These are phyloP conservation scores for Salvia sclarea DNA, from an alignment of 305 asterid species.

Conservation along the genomic window DNA sequence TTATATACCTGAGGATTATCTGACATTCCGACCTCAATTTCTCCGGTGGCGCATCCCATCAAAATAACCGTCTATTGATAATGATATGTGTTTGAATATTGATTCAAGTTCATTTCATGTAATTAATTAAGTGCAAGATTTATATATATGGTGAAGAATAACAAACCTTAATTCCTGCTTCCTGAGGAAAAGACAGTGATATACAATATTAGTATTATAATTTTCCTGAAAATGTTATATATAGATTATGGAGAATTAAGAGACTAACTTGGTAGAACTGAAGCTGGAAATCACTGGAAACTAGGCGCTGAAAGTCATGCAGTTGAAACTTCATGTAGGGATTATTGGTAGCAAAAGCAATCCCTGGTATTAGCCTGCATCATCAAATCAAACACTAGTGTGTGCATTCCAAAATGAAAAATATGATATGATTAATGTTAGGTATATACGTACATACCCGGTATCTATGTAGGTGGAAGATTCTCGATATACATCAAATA, in stretches of 20 bases:
- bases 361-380: slow-evolving; percentile 67
- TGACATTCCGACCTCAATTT: slow-evolving; percentile 72
- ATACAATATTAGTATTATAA: not conserved
- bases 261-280: slow-evolving; percentile 58
- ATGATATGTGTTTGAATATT: not conserved
- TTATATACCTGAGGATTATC: slow-evolving; percentile 41
- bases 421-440: too few relatives aligned
- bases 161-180: slow-evolving; percentile 78
- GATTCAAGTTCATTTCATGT: too few relatives aligned
- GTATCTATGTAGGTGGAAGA: slow-evolving; percentile 27
- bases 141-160: too few relatives aligned
- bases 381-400: not conserved
- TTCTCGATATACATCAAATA: slow-evolving; percentile 42
- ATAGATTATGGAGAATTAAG: not conserved
- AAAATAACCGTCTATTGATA: slow-evolving; percentile 50
- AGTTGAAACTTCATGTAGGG: slow-evolving; percentile 56
- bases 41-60: slow-evolving; percentile 77
- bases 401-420: not conserved
- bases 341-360: slow-evolving; percentile 53
- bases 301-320: slow-evolving; percentile 47
- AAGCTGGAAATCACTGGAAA: slow-evolving; percentile 49
- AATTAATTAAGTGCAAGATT: too few relatives aligned
- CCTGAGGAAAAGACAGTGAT: slow-evolving; percentile 42
- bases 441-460: slow-evolving; percentile 30
- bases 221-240: not conserved